phyloP scores from a whole-genome alignment of 345 rosid species.

The Psidium guajava region DNA sequence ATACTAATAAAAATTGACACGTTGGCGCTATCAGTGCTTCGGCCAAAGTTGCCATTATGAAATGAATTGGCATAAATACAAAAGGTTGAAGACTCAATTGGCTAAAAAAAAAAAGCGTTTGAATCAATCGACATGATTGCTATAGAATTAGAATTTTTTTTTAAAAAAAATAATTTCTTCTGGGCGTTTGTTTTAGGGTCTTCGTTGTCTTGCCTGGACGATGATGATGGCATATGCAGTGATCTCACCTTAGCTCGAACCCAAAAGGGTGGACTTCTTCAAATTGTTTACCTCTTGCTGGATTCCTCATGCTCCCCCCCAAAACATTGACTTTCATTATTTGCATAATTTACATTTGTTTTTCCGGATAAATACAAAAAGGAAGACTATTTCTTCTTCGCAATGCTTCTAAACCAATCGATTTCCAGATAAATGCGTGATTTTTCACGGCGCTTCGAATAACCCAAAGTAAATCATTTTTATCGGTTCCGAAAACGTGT shows the following conservation, averaged over 20 bases:
- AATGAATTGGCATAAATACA: no score
- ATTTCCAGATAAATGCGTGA: no score
- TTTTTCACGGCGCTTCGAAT: not conserved
- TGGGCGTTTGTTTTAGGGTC: not conserved
- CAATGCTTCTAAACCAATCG: not conserved
- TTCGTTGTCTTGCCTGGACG: not conserved
- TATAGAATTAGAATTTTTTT: no score
- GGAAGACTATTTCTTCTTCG: not conserved
- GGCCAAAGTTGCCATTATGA: no score
- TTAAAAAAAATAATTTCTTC: no score
- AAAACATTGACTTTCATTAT: not conserved
- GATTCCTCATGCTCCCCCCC: not conserved
- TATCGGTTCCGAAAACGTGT: not conserved
- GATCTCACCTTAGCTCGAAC: conserved; percentile 6
- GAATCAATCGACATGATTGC: no score
- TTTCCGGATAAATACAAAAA: not conserved
- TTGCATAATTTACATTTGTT: not conserved
- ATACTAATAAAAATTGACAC: no score
- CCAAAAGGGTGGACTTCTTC: not conserved
- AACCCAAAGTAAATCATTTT: no score
- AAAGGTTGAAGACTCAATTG: no score
- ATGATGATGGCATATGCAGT: conserved; percentile 3
- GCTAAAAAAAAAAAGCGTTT: no score
- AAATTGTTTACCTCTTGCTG: not conserved
- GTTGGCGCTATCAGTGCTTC: no score